phyloP scores from a whole-genome alignment of 2,329 filamentous ascomycete genomes.

The Exophiala calicioides region DNA sequence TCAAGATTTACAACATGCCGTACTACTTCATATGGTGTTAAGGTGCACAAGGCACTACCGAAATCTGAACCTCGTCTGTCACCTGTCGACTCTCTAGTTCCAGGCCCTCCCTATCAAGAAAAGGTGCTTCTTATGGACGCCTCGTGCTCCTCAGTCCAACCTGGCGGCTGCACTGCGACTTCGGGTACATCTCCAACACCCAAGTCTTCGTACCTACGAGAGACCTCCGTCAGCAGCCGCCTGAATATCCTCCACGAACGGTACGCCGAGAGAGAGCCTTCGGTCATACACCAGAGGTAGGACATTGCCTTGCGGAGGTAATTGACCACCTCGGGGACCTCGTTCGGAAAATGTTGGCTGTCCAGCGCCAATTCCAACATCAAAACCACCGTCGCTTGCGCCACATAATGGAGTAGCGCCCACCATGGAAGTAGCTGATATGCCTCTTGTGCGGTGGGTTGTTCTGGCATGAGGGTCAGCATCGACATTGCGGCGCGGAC shows the following conservation, averaged over 20 bases:
- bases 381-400: slow-evolving; percentile 32
- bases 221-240: slow-evolving; percentile 16
- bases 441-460: slow-evolving; percentile 28
- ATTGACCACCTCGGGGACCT: slow-evolving; percentile 24
- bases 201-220: slow-evolving; percentile 4
- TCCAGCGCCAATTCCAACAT: slow-evolving; percentile 32
- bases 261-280: slow-evolving; percentile 20
- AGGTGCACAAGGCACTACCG: too few relatives aligned
- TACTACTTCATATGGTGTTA: too few relatives aligned
- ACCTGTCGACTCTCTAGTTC: too few relatives aligned
- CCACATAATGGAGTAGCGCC: slow-evolving; percentile 34
- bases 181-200: slow-evolving; percentile 14
- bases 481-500: slow-evolving; percentile 31
- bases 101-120: not conserved
- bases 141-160: slow-evolving; percentile 19
- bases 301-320: slow-evolving; percentile 32
- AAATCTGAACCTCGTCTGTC: too few relatives aligned
- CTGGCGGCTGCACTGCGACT: slow-evolving; percentile 10
- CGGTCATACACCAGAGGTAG: slow-evolving; percentile 25
- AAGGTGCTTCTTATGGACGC: slow-evolving; percentile 3
- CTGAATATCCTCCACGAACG: slow-evolving; percentile 25
- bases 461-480: slow-evolving; percentile 31
- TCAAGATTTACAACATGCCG: slow-evolving; percentile 10
- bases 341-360: slow-evolving; percentile 27
- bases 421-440: slow-evolving; percentile 33